Percentiles rank a stretch among this genome's conserved stretches.
Evolutionary conservation across 1,284 basidiomycete genomes (phyloP).

Genomic region (Mycosarcoma mackinlayi): DNA sequence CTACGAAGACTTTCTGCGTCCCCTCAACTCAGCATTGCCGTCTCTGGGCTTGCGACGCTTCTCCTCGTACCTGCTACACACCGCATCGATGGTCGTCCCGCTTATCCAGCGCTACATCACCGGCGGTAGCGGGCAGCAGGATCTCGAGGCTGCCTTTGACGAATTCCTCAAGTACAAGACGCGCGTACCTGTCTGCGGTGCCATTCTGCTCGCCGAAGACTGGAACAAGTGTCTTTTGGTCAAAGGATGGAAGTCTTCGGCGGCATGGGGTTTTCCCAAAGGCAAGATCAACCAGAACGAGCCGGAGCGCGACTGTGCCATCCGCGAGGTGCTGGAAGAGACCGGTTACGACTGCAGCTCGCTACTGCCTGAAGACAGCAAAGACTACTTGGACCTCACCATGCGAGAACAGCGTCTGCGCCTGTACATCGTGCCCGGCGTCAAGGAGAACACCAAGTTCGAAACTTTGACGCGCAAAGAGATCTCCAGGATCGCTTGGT

Average conservation of each 20-base stretch:
- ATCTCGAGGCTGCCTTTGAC: conserved; percentile 64
- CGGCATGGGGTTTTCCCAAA: conserved; percentile 98
- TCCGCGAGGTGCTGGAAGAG: conserved; percentile 72
- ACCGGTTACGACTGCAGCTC: conserved; percentile 64
- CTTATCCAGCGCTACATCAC: conserved; percentile 66
- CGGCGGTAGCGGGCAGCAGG: conserved; percentile 52
- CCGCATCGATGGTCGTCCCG: conserved; percentile 61
- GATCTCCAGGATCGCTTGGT: conserved; percentile 99
- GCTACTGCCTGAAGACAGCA: conserved; percentile 54
- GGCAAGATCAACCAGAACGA: conserved; percentile 97
- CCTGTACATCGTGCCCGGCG: conserved; percentile 87
- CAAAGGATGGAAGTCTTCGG: conserved; percentile 95
- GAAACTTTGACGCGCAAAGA: conserved; percentile 95
- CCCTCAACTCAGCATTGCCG: conserved; percentile 84
- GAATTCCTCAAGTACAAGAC: conserved; percentile 82
- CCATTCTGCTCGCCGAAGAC: conserved; percentile 88
- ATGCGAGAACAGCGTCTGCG: conserved; percentile 90
- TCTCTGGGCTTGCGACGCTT: conserved; percentile 84
- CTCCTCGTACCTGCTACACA: conserved; percentile 82
- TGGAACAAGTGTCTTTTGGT: conserved; percentile 79
- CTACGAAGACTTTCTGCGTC: conserved; percentile 96
- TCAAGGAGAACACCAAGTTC: conserved; percentile 90
- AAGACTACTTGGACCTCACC: conserved; percentile 82
- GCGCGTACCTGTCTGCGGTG: conserved; percentile 97
- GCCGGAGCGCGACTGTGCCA: conserved; percentile 70